Conservation (phyloP, 148 eudicot species). For the Rhododendron williamsianum region DNA sequence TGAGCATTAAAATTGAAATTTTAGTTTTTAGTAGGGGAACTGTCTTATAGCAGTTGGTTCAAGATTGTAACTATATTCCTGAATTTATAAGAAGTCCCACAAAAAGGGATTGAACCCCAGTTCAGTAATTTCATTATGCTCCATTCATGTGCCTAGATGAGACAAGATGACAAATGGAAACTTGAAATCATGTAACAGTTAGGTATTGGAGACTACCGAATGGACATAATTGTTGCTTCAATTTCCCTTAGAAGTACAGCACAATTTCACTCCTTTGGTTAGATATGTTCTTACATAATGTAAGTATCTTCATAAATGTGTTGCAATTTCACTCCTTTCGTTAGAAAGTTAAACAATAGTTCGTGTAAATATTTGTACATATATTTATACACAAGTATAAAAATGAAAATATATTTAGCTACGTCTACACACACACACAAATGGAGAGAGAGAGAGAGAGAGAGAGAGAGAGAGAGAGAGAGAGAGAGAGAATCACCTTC, state of each 20-base stretch:
- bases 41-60: neutral
- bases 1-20: neutral
- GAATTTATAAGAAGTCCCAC: neutral
- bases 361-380: neutral
- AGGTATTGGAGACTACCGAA: neutral
- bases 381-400: neutral
- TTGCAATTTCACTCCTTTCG: neutral
- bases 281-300: neutral
- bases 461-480: neutral
- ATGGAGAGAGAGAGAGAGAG: neutral
- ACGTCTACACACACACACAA: neutral
- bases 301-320: neutral
- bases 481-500: slow-evolving; percentile 36
- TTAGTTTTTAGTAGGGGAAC: slow-evolving; percentile 2
- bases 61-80: neutral
- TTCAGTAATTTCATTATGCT: neutral
- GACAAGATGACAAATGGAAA: neutral
- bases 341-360: neutral
- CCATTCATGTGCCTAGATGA: neutral
- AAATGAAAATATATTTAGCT: neutral
- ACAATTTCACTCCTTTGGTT: neutral
- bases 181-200: neutral
- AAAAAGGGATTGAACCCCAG: neutral
- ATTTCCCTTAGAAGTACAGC: neutral
- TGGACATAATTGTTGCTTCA: neutral